Evolutionary conservation across 495 filamentous ascomycete species (phyloP).

Genomic region (Viridothelium virens): DNA sequence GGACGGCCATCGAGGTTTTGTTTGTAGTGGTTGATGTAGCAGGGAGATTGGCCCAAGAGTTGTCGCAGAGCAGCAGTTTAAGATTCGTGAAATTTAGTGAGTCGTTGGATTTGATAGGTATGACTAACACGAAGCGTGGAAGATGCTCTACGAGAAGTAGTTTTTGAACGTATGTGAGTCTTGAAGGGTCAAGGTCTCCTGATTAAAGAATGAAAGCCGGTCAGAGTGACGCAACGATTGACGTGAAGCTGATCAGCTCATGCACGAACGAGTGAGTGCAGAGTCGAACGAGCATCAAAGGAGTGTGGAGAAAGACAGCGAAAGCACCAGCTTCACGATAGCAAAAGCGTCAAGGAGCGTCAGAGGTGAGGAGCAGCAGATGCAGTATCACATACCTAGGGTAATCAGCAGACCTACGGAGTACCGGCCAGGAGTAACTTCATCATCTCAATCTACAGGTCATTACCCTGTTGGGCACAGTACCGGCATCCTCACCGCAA

Average conservation of each 20-base stretch:
- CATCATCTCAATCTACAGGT: background rate
- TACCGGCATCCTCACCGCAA: background rate
- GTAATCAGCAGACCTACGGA: background rate
- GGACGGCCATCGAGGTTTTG: constrained; percentile 35
- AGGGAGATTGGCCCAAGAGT: background rate
- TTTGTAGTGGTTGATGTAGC: background rate
- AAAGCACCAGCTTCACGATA: constrained; percentile 10
- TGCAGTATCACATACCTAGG: background rate
- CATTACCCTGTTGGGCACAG: background rate
- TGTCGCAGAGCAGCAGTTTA: background rate
- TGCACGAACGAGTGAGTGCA: constrained; percentile 12
- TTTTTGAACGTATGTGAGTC: background rate
- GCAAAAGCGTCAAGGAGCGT: background rate
- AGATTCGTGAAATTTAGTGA: background rate
- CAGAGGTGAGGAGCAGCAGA: background rate
- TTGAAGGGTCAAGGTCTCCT: background rate
- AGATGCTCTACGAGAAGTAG: background rate
- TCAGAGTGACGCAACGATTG: background rate
- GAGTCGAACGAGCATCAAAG: background rate
- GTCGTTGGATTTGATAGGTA: background rate
- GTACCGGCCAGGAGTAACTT: background rate
- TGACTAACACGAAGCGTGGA: background rate
- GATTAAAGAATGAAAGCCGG: background rate
- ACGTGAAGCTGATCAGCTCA: background rate
- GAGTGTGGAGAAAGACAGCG: background rate